phyloP scores from a whole-genome alignment of 2,329 filamentous ascomycete species.

The Fusarium veterinarium region DNA sequence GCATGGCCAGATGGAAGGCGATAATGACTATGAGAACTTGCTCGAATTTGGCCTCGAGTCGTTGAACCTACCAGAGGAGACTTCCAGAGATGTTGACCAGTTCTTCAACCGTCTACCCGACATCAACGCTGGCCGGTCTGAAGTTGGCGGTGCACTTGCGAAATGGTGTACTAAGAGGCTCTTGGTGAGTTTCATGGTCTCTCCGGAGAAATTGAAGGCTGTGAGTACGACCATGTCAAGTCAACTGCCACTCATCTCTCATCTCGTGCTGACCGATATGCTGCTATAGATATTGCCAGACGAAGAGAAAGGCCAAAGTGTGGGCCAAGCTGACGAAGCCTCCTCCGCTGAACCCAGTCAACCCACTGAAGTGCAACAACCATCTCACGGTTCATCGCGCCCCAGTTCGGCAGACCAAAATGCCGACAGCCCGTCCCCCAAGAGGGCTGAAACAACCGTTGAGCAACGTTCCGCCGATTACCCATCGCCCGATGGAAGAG shows the following conservation, averaged over 20 bases:
- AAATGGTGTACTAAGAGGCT: neutral
- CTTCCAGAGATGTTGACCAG: fast-evolving
- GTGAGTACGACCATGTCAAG: neutral
- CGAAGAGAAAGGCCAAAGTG: neutral
- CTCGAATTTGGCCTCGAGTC: neutral
- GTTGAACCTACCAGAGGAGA: neutral
- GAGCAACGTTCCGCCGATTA: fast-evolving
- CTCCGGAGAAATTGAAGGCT: neutral
- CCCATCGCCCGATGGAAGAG: neutral
- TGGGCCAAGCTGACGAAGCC: neutral
- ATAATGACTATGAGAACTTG: fast-evolving
- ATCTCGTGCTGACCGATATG: neutral
- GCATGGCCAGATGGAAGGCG: neutral
- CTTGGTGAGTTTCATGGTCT: neutral
- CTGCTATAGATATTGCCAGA: neutral
- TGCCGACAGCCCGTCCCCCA: neutral
- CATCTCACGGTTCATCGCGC: neutral
- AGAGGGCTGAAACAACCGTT: neutral
- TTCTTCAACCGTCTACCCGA: neutral
- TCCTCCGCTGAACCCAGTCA: neutral
- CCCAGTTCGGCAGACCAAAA: neutral
- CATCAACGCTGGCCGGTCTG: fast-evolving
- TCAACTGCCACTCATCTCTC: neutral
- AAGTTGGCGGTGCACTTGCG: fast-evolving
- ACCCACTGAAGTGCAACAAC: neutral